phyloP scores from a whole-genome alignment of 2,329 filamentous ascomycete genomes.

The Aspergillus hortae region DNA sequence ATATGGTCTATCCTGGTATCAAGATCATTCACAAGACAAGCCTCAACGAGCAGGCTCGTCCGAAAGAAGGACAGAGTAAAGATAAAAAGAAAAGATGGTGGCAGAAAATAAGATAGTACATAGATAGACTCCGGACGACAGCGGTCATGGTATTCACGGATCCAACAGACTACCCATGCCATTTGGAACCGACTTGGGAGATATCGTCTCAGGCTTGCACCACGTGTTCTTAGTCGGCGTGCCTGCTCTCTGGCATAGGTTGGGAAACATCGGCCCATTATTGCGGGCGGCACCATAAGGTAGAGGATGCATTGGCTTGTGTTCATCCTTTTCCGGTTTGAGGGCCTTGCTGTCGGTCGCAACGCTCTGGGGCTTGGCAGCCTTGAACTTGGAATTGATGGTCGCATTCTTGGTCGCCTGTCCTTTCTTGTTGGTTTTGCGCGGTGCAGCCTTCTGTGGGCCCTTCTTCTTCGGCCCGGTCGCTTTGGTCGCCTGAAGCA shows the following conservation, averaged over 20 bases:
- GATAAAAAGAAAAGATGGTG: slow-evolving; percentile 5
- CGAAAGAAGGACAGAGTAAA: slow-evolving; percentile 3
- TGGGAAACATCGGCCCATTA: slow-evolving; percentile 34
- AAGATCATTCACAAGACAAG: slow-evolving; percentile 8
- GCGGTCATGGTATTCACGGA: neutral
- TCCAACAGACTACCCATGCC: slow-evolving; percentile 21
- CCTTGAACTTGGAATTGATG: slow-evolving; percentile 31
- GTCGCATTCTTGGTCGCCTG: slow-evolving; percentile 22
- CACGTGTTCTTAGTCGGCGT: slow-evolving; percentile 12
- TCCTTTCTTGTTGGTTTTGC: slow-evolving; percentile 22
- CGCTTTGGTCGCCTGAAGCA: slow-evolving; percentile 16
- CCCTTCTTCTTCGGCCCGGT: slow-evolving; percentile 11
- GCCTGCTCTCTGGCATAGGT: slow-evolving; percentile 15
- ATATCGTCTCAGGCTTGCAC: slow-evolving; percentile 20
- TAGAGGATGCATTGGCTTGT: slow-evolving; percentile 35
- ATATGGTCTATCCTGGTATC: slow-evolving; percentile 37
- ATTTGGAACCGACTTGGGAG: slow-evolving; percentile 20
- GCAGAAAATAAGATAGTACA: slow-evolving; percentile 5
- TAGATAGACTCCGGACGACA: neutral
- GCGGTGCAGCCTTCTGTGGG: slow-evolving; percentile 18
- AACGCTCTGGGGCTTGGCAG: slow-evolving; percentile 29
- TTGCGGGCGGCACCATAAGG: slow-evolving; percentile 32
- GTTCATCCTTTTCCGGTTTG: slow-evolving; percentile 24
- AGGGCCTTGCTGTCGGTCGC: slow-evolving; percentile 19
- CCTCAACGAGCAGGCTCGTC: slow-evolving; percentile 4